These are phyloP conservation scores for Fusarium continuum DNA, from an alignment of 2,329 filamentous ascomycete genomes.

Conservation along the genomic window DNA sequence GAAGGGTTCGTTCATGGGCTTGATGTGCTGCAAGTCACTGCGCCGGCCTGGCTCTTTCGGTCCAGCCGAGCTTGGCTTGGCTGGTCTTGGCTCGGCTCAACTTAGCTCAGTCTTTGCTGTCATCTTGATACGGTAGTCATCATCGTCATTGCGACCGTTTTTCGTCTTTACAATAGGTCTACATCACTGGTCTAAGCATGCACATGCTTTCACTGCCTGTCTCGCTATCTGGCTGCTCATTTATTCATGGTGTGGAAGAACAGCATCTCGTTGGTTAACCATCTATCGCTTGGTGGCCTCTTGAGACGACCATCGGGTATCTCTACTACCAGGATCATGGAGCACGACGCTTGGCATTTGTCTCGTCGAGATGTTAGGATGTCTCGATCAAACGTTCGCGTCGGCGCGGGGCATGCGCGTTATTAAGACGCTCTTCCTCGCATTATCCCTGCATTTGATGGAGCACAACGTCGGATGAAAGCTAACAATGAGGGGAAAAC, in stretches of 20 bases:
- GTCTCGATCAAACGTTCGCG: conserved; percentile 30
- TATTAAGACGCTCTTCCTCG: conserved; percentile 33
- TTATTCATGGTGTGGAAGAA: background rate
- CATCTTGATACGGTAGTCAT: conserved; percentile 26
- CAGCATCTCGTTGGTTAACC: background rate
- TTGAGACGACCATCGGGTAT: background rate
- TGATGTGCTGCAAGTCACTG: conserved; percentile 10
- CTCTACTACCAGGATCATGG: conserved; percentile 18
- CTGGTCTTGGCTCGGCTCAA: conserved; percentile 10
- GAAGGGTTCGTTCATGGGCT: conserved; percentile 17
- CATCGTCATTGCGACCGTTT: conserved; percentile 20
- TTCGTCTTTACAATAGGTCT: conserved; percentile 2
- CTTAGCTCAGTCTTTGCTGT: conserved; percentile 22
- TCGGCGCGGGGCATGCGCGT: conserved; percentile 23
- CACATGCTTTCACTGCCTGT: conserved; percentile 4
- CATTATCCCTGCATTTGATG: conserved; percentile 31
- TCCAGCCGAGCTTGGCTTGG: conserved; percentile 26
- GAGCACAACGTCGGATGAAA: conserved; percentile 16
- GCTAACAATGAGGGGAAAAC: conserved; percentile 12
- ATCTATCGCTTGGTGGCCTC: conserved; percentile 5
- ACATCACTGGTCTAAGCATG: conserved; percentile 10
- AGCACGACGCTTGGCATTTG: conserved; percentile 19
- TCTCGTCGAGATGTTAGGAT: background rate
- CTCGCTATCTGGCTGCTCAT: conserved; percentile 11
- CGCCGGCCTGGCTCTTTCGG: conserved; percentile 17